phyloP scores from a whole-genome alignment of 805 yeast species.

The Starmerella vaccinii region DNA sequence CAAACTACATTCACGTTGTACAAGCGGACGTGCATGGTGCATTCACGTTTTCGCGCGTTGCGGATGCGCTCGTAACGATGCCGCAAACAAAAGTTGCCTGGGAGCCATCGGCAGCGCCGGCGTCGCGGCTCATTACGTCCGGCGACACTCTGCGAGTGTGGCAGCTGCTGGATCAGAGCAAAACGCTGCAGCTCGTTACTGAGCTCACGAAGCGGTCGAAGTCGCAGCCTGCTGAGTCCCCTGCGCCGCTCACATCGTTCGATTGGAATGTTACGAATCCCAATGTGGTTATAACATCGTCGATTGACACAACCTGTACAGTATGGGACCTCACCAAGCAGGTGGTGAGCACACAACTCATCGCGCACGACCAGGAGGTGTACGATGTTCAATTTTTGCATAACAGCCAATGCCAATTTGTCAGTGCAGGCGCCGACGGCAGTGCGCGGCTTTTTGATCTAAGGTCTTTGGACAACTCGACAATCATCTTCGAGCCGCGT shows the following conservation, averaged over 20 bases:
- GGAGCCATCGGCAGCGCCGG: slow-evolving; percentile 39
- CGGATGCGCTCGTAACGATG: slow-evolving; percentile 48
- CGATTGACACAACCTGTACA: slow-evolving; percentile 94
- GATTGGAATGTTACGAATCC: slow-evolving; percentile 81
- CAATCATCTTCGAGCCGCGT: slow-evolving; percentile 71
- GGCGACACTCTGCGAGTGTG: slow-evolving; percentile 64
- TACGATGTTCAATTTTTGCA: slow-evolving; percentile 80
- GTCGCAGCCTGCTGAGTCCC: slow-evolving; percentile 29
- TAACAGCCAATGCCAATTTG: slow-evolving; percentile 64
- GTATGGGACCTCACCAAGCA: slow-evolving; percentile 76
- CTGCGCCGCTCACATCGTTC: slow-evolving; percentile 84
- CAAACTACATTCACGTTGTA: slow-evolving; percentile 46
- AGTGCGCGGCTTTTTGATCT: slow-evolving; percentile 86
- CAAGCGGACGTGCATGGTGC: slow-evolving; percentile 17
- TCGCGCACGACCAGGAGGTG: slow-evolving; percentile 94
- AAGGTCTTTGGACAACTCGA: slow-evolving; percentile 80
- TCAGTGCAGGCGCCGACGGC: slow-evolving; percentile 93
- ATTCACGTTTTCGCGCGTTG: slow-evolving; percentile 24
- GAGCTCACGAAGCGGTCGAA: slow-evolving; percentile 36
- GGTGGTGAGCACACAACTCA: slow-evolving; percentile 78
- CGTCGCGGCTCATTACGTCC: slow-evolving; percentile 48
- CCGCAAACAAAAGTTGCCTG: slow-evolving; percentile 67
- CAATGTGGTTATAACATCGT: slow-evolving; percentile 63
- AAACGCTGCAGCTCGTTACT: slow-evolving; percentile 34
- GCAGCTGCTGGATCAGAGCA: slow-evolving; percentile 36